Conservation (phyloP, 768 basidiomycete species). For the Auricularia auricula-judae region DNA sequence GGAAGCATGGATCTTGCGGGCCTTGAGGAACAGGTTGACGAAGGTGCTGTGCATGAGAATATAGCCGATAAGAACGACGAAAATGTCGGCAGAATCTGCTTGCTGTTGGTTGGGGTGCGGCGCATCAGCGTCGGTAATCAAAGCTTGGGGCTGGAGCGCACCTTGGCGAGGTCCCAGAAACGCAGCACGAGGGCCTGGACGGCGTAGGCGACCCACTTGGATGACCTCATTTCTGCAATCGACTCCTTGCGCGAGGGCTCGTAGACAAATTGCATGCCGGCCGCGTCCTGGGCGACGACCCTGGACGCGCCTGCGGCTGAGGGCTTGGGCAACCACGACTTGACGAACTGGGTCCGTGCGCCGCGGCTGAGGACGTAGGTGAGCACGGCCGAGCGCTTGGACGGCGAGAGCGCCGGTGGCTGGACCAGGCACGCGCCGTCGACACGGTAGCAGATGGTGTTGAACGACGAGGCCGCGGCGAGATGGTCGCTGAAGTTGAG, state of each 20-base stretch:
- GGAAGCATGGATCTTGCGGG: conserved; percentile 71
- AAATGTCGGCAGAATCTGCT: conserved; percentile 91
- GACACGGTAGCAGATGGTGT: conserved; percentile 37
- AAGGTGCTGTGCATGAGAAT: conserved; percentile 94
- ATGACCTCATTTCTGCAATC: conserved; percentile 65
- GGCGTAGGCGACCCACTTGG: conserved; percentile 87
- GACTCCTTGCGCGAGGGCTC: conserved; percentile 37
- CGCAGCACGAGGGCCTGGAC: conserved; percentile 59
- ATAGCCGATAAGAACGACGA: conserved; percentile 89
- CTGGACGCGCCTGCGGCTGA: not conserved
- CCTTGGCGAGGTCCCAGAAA: conserved; percentile 82
- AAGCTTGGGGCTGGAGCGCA: conserved; percentile 14
- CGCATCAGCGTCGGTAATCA: not conserved
- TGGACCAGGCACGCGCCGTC: conserved; percentile 31
- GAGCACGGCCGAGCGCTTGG: conserved; percentile 28
- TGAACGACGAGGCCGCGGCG: conserved; percentile 31
- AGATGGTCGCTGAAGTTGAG: conserved; percentile 41
- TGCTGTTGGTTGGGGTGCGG: conserved; percentile 36
- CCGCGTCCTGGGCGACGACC: not conserved
- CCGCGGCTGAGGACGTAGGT: conserved; percentile 43
- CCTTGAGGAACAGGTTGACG: conserved; percentile 79
- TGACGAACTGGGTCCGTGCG: conserved; percentile 39
- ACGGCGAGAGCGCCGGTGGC: conserved; percentile 16
- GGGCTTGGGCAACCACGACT: not conserved
- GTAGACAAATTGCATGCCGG: conserved; percentile 38